These are phyloP conservation scores for Fusarium chlamydosporum DNA, from an alignment of 2,329 filamentous ascomycete genomes.

Conservation along the genomic window DNA sequence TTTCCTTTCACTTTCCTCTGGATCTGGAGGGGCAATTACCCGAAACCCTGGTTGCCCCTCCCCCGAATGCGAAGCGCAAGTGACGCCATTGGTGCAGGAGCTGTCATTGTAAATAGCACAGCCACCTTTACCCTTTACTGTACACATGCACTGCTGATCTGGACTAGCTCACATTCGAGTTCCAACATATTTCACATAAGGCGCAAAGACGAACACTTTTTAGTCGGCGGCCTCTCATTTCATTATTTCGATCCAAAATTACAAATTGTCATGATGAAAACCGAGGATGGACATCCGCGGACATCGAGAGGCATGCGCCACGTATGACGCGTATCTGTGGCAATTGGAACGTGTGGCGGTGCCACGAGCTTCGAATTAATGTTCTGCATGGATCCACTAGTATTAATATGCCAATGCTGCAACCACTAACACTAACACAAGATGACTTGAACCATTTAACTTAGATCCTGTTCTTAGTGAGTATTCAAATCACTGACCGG, in stretches of 20 bases:
- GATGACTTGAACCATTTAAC: too few species aligned
- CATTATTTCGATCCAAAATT: not conserved
- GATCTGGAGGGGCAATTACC: conserved; percentile 39
- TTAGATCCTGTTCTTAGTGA: not conserved
- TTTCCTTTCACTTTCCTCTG: not conserved
- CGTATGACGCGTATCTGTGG: conserved; percentile 33
- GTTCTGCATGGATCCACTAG: not conserved
- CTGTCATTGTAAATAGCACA: conserved; percentile 30
- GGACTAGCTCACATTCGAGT: conserved; percentile 3
- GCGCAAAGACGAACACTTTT: not conserved
- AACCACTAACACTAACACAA: not conserved
- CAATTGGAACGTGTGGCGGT: conserved; percentile 21
- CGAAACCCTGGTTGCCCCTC: conserved; percentile 39
- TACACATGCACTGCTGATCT: conserved; percentile 19
- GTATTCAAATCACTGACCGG: conserved; percentile 3
- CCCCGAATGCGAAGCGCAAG: conserved; percentile 25
- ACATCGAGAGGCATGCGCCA: conserved; percentile 29
- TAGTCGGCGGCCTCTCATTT: conserved; percentile 27
- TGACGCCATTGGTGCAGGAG: conserved; percentile 42
- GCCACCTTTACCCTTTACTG: conserved; percentile 23
- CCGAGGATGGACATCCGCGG: conserved; percentile 1
- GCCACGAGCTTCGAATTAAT: conserved; percentile 5
- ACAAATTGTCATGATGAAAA: not conserved
- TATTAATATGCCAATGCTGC: not conserved
- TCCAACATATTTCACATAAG: not conserved